Evolutionary conservation across 169 alveolate genomes (phyloP).

Genomic region (Plasmodium berghei): DNA sequence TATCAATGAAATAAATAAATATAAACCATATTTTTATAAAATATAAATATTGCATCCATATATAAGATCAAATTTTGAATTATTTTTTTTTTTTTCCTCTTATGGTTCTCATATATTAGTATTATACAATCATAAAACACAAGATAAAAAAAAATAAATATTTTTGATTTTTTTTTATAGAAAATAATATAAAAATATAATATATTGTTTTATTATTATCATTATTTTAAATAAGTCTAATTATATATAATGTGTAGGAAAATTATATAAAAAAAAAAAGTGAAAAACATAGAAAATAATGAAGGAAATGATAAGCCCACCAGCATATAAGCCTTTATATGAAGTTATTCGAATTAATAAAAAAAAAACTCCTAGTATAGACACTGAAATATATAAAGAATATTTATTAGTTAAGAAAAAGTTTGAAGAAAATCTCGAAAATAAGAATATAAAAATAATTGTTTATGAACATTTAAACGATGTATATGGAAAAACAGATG

Average conservation of each 20-base stretch:
- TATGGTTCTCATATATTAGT: too few species aligned
- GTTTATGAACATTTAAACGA: slow-evolving; percentile 32
- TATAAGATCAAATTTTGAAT: too few species aligned
- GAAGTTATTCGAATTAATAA: slow-evolving; percentile 56
- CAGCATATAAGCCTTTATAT: slow-evolving; percentile 39
- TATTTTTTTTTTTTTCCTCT: too few species aligned
- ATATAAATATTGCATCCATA: too few species aligned
- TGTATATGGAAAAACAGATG: not conserved
- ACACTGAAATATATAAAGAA: slow-evolving; percentile 30
- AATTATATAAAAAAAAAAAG: not conserved
- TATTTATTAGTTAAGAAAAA: slow-evolving; percentile 31
- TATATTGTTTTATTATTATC: too few species aligned
- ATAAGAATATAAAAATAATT: slow-evolving; percentile 30
- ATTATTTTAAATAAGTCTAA: not conserved
- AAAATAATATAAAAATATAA: too few species aligned
- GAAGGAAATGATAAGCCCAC: slow-evolving; percentile 26
- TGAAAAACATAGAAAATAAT: not conserved
- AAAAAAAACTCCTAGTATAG: slow-evolving; percentile 7
- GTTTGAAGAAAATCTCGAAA: not conserved
- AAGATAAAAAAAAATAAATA: too few species aligned
- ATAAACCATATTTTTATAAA: too few species aligned
- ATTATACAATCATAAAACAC: too few species aligned
- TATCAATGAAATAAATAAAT: too few species aligned
- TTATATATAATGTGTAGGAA: not conserved
- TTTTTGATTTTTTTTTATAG: too few species aligned